Base-by-base conservation (phyloP, 208 protist species). In the Leishmania aethiopica region DNA sequence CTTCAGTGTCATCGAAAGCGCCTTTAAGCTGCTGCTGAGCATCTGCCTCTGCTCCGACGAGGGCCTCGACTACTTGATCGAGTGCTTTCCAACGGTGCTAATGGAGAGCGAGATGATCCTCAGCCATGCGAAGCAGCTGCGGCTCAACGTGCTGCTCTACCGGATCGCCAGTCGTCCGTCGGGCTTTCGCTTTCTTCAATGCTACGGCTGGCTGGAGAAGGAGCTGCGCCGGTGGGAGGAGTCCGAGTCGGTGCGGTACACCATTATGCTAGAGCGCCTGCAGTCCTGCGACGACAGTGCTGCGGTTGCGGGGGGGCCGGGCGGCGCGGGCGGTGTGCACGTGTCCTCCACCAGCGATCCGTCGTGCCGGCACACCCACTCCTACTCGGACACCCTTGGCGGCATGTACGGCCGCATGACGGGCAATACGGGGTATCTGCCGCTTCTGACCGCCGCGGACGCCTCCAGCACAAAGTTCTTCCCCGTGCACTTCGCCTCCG, bases 31-130 rank as follows among this genome's bases (percentile, higher is more conserved):
- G 62, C 86, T 98, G 67, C 84, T 96, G 40, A 97, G 87, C 80
- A 92, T 98, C 76, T 98, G 95, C 82, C 78, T 96, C 35, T 96
- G 87, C 80, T 98, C 95, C 37, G 88, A 94, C 37, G 93, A 98
- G 47, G 93, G 88, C 28, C 84, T 98, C 37, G 95, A 96, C 80
- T 96, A 93, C 80, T 82, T 98, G 60, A 96, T 98, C 84, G 92
- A 91, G 60, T 87, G 93, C 80, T 91, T 89, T 47, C 95, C 95
- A 3, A 92, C 88, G 0, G 92, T 96, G 49, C 78, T 98, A 3
- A 96, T 98, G 92, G 93, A 97, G 82, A 95, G 91, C 80, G 90
- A 94, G 60, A 86, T 94, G 28, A 93, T 96, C 51, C 79, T 89
- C 15, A 87, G 87, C 28, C 83, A 97, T 79, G 88, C 90, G n/a